phyloP scores from a whole-genome alignment of 345 rosid genomes.

The Eucalyptus dawsonii region DNA sequence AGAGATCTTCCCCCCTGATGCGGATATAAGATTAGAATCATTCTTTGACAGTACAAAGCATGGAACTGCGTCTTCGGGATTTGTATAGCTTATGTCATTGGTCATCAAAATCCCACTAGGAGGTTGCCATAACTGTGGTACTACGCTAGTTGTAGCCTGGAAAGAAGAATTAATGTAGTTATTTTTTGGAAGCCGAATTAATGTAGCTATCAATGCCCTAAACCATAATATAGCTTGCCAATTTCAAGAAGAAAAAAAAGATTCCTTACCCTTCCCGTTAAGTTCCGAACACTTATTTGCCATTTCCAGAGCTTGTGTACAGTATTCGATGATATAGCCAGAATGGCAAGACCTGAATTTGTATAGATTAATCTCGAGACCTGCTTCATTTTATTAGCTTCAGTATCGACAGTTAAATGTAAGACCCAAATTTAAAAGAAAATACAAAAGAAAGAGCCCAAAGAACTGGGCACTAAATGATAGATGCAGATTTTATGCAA shows the following conservation, averaged over 20 bases:
- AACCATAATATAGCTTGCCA: not conserved
- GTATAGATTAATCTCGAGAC: constrained; percentile 71
- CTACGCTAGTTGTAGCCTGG: not conserved
- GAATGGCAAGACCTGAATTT: constrained; percentile 16
- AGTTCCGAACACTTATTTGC: constrained; percentile 43
- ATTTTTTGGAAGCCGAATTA: no score
- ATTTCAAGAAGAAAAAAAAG: not conserved
- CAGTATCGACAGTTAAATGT: not conserved
- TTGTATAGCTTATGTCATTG: no score
- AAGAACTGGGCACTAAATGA: not conserved
- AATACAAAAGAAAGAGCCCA: not conserved
- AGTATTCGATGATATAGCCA: constrained; percentile 75
- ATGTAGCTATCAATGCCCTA: no score
- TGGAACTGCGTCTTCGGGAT: no score
- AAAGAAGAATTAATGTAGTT: not conserved
- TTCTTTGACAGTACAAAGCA: no score
- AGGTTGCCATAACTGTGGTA: no score
- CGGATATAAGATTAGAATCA: no score
- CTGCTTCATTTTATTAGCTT: constrained; percentile 15
- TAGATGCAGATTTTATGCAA: not conserved
- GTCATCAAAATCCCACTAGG: no score
- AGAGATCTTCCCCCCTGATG: no score
- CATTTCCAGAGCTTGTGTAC: constrained; percentile 90
- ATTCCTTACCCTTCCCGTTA: constrained; percentile 27
- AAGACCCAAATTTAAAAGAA: not conserved